Evolutionary conservation across 2,329 filamentous ascomycete genomes (phyloP).

Genomic region (Rhynchosporium graminicola): DNA sequence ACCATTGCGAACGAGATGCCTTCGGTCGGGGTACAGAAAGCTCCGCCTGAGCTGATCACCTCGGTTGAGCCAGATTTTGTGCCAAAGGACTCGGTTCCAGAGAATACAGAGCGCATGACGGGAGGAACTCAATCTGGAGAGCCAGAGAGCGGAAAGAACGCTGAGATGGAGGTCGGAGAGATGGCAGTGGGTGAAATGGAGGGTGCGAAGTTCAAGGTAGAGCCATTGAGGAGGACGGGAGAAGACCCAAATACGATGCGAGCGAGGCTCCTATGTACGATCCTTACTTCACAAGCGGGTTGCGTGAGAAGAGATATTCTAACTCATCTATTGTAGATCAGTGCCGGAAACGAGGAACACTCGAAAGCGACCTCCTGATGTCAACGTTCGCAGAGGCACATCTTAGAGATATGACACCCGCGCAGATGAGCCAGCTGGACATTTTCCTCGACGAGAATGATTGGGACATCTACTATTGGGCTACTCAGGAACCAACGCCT

Average conservation of each 20-base stretch:
- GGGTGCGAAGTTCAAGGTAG: conserved; percentile 81
- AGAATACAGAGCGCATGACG: conserved; percentile 66
- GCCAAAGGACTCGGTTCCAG: conserved; percentile 60
- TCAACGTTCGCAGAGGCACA: conserved; percentile 89
- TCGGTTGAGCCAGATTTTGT: conserved; percentile 56
- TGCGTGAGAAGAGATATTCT: neutral
- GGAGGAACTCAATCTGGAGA: conserved; percentile 59
- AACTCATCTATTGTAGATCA: conserved; percentile 64
- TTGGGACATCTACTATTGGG: conserved; percentile 99
- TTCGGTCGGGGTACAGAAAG: conserved; percentile 54
- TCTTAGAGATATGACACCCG: conserved; percentile 70
- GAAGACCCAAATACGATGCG: conserved; percentile 86
- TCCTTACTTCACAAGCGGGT: conserved; percentile 7
- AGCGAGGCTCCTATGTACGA: conserved; percentile 71
- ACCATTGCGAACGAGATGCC: conserved; percentile 65
- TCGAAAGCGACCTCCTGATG: conserved; percentile 93
- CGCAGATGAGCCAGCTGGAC: conserved; percentile 83
- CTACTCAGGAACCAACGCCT: conserved; percentile 74
- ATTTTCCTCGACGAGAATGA: conserved; percentile 97
- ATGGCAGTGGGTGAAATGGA: conserved; percentile 84
- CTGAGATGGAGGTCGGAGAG: conserved; percentile 75
- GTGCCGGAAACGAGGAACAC: conserved; percentile 91
- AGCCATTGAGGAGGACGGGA: conserved; percentile 81
- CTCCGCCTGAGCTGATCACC: conserved; percentile 61
- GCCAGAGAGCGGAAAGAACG: conserved; percentile 49